These are phyloP conservation scores for Tilletia walkeri DNA, from an alignment of 1,284 basidiomycete species.

Conservation along the genomic window DNA sequence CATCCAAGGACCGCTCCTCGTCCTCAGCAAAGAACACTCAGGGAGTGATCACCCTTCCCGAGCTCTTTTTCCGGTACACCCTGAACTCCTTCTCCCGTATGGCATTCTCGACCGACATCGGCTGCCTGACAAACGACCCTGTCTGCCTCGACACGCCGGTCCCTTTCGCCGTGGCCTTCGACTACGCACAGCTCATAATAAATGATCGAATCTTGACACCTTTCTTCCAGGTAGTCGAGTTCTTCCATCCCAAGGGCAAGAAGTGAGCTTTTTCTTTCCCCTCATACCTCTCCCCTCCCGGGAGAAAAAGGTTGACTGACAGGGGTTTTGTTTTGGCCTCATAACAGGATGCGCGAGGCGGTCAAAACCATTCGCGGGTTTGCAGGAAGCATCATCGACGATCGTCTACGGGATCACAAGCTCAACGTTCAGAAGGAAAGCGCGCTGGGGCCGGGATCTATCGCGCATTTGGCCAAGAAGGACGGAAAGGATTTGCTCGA, in stretches of 20 bases:
- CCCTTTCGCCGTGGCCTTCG: constrained; percentile 51
- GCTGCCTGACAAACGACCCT: constrained; percentile 31
- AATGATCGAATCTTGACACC: constrained; percentile 40
- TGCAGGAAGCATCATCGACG: constrained; percentile 37
- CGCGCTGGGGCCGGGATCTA: not conserved
- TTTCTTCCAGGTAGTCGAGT: constrained; percentile 34
- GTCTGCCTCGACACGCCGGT: constrained; percentile 38
- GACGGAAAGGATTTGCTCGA: constrained; percentile 54
- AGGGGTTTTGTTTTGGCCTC: no score
- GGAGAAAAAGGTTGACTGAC: not conserved
- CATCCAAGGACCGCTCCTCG: not conserved
- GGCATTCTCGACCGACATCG: constrained; percentile 27
- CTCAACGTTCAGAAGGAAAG: not conserved
- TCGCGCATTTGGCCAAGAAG: constrained; percentile 20
- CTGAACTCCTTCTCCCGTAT: constrained; percentile 19
- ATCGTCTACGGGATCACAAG: constrained; percentile 23
- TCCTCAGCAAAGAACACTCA: no score
- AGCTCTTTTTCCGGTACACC: constrained; percentile 36
- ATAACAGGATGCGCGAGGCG: constrained; percentile 1
- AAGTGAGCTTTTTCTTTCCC: constrained; percentile 15
- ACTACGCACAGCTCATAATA: constrained; percentile 49
- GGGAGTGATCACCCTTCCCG: constrained; percentile 28
- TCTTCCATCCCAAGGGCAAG: constrained; percentile 28
- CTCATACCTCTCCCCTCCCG: not conserved
- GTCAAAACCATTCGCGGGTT: constrained; percentile 33